Base-by-base conservation (phyloP, 306 rosid genomes). In the Fragaria iinumae region DNA sequence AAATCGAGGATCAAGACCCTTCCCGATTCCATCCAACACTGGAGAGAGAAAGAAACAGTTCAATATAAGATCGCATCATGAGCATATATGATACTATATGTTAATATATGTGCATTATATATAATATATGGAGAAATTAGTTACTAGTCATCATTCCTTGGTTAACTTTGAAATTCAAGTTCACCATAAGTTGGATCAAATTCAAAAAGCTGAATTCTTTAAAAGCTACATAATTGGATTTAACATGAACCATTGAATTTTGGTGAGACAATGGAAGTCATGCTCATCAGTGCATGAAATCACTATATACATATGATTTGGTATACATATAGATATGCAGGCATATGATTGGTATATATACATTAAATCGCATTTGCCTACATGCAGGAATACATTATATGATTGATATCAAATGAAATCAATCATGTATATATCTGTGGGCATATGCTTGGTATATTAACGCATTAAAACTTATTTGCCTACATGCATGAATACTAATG, bases 1-100 rank as follows among this genome's bases (percentile, higher is more conserved):
- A 88, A 96, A 96, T 76, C 96, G 91, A 48, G 99, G 96, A 80
- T 96, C 98, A 64, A 96, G 99, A 76, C 99, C 99, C 83, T 96
- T 96, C 60, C 99, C 99, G 77, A 96, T 96, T 86, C 99, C 99
- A 81, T 96, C 99, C 81, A 96, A 86, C 59, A 96, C 99, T 96
- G 85, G 82, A 83, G 74, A 80, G 50, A 72, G 29, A 23, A 55
- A 14, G n/a, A 71, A 72, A 55, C 48, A 32, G 47, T 38, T 77
- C 45, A 78, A 29, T 69, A 73, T 68, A 60, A 53, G 57, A 74
- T 70, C 71, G 76, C 29, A n/a, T 34, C 25, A 6, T 16, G 21
- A 32, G 68, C 23, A 8, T 12, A 14, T 32, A 63, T 29, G 34
- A 4, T 25, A 60, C 1, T 1, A 14, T 2, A 66, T 6, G n/a